phyloP scores from a whole-genome alignment of 768 basidiomycete genomes.

The Kwoniella dendrophila region DNA sequence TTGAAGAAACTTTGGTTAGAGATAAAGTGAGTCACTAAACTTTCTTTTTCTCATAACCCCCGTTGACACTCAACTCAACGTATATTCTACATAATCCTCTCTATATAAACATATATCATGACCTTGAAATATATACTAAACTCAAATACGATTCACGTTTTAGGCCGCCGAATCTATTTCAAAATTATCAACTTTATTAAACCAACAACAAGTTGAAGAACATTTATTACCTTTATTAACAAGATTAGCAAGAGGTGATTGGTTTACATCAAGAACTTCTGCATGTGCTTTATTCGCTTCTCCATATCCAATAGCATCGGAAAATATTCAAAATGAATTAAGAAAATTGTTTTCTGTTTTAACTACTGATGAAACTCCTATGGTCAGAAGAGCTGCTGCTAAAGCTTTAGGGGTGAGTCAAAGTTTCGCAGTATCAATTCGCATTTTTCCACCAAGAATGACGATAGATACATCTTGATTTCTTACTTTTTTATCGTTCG shows the following conservation, averaged over 20 bases:
- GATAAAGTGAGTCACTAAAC: conserved; percentile 88
- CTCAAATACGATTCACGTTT: conserved; percentile 18
- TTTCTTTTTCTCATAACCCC: conserved; percentile 1
- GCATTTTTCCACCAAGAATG: no score
- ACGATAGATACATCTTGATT: no score
- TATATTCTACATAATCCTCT: conserved; percentile 1
- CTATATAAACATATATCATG: no score
- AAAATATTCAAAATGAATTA: conserved; percentile 69
- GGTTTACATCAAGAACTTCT: conserved; percentile 98
- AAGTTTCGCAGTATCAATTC: no score
- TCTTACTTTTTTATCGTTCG: no score
- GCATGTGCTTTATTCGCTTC: conserved; percentile 90
- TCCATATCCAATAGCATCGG: conserved; percentile 65
- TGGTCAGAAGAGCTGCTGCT: conserved; percentile 94
- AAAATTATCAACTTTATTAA: conserved; percentile 77
- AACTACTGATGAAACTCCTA: conserved; percentile 92
- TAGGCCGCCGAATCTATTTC: conserved; percentile 96
- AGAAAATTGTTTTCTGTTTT: conserved; percentile 80
- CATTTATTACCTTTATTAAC: conserved; percentile 88
- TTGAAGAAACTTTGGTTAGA: conserved; percentile 95
- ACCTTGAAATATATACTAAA: no score
- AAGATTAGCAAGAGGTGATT: conserved; percentile 87
- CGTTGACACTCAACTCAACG: neutral
- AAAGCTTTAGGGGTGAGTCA: conserved; percentile 84
- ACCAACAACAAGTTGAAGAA: conserved; percentile 78